Base-by-base conservation (phyloP, 371 early-diverging fungal genomes). In the Coelomomyces lativittatus region DNA sequence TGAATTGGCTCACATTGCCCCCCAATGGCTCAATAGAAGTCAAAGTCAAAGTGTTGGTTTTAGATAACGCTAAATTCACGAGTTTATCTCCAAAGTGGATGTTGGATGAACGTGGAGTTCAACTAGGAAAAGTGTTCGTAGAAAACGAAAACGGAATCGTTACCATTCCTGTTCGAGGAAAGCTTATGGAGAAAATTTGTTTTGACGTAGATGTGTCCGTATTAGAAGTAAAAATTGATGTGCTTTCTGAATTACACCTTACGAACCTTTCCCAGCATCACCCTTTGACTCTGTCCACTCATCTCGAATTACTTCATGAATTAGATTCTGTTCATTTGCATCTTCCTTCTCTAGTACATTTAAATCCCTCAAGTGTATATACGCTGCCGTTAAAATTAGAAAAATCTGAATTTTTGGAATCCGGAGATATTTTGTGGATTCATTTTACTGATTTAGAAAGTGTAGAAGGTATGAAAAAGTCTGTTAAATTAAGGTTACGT, bases 21-120 rank as follows among this genome's bases (percentile, higher is more conserved):
- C 71, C 85, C 3, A 60, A 68, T 28, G 82, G 81, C 0, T 63
- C 63, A 32, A 78, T 83, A 28, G 89, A 86, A 51, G 75, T 87
- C 11, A 64, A 82, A 38, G 75, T 88, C 6, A 67, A 84, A 17
- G 81, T 80, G 0, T 70, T 66, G 51, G 70, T 82, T 0, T 66
- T 62, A 46, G 82, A 81, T 48, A 55, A 62, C 1, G 62, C 67
- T 1, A 64, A 82, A 11, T 50, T 84, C 17, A 67, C 78, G 1
- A 54, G 61, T 12, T 63, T 70, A 47, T 56, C 63, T 17, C 58
- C 74, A 6, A 59, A 67, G 30, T 57, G 74, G 14, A 63, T 82
- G 23, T 70, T 74, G 17, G 65, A 62, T 31, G 63, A 55, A 17
- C 67, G 56, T 17, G 83, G 83, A 4, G 57, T 83, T 49, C 52